Conservation (phyloP, 2,329 filamentous ascomycete species). For the Pseudocercospora fijiensis region DNA sequence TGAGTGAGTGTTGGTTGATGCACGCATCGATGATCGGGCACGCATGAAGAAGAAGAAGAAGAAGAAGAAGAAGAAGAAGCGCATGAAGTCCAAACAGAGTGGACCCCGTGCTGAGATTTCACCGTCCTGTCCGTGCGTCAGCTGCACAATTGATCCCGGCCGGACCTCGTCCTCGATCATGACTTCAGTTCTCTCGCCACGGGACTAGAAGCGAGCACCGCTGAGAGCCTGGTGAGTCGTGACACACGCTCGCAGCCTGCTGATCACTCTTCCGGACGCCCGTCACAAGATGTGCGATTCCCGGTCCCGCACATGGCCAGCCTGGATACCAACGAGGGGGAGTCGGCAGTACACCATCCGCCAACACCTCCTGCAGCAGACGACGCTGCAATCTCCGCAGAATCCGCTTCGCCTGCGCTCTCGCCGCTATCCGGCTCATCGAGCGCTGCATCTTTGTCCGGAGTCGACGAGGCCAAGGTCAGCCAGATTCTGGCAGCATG, state of each 20-base stretch:
- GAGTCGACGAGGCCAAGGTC: conserved; percentile 17
- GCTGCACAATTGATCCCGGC: not conserved
- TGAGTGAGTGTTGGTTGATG: not conserved
- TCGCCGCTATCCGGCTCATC: not conserved
- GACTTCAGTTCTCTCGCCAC: not conserved
- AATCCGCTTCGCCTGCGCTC: not conserved
- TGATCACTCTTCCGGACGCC: not conserved
- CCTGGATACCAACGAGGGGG: conserved; percentile 7
- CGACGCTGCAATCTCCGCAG: not conserved
- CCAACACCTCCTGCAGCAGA: not conserved
- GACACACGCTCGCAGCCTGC: not conserved
- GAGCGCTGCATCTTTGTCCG: conserved; percentile 9
- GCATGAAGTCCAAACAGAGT: not conserved
- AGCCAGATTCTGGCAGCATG: conserved; percentile 45
- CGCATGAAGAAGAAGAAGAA: too few species aligned
- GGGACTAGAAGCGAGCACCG: conserved; percentile 14
- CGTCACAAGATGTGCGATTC: conserved; percentile 7
- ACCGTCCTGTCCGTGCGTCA: not conserved
- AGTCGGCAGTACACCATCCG: conserved; percentile 6
- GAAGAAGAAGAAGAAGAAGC: too few species aligned
- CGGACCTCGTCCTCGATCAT: not conserved
- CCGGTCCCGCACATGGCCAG: conserved; percentile 10
- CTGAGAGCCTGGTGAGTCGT: not conserved
- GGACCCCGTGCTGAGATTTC: not conserved
- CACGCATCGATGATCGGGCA: not conserved